These are phyloP conservation scores for Pythium brassicae DNA, from an alignment of 352 stramenopile species.

Conservation along the genomic window DNA sequence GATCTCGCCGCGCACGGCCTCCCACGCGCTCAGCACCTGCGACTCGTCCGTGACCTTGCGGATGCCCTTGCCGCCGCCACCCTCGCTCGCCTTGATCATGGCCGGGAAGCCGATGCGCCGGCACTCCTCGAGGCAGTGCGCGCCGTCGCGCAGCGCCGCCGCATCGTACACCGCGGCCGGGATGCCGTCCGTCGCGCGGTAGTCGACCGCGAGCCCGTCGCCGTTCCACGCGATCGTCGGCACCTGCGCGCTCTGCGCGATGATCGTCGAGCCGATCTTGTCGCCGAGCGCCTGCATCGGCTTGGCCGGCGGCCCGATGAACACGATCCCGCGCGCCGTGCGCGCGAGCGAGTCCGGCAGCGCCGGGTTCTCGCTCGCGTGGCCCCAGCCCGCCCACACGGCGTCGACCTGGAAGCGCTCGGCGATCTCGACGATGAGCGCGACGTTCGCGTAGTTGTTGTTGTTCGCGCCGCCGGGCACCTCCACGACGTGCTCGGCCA, in stretches of 20 bases:
- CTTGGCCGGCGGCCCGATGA: constrained; percentile 97
- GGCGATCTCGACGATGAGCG: constrained; percentile 97
- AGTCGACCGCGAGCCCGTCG: constrained; percentile 91
- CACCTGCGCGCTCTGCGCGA: constrained; percentile 98
- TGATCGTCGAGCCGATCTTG: constrained; percentile 99
- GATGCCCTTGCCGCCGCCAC: constrained; percentile 99
- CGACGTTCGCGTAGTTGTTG: constrained; percentile 99
- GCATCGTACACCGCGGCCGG: constrained; percentile 92
- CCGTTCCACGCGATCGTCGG: constrained; percentile 99
- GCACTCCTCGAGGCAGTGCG: constrained; percentile 92
- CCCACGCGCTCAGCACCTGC: constrained; percentile 93
- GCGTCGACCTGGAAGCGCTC: constrained; percentile 95
- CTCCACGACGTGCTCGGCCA: constrained; percentile 99
- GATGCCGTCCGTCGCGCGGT: constrained; percentile 84
- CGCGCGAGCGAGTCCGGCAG: constrained; percentile 94
- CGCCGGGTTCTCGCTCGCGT: constrained; percentile 98
- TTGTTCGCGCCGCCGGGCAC: constrained; percentile 99
- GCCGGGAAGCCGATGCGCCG: constrained; percentile 97
- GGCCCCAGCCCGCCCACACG: constrained; percentile 98
- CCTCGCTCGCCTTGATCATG: constrained; percentile 99
- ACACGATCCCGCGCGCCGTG: constrained; percentile 93
- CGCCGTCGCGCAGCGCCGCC: constrained; percentile 90
- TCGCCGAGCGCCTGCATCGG: constrained; percentile 99
- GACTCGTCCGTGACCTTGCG: constrained; percentile 90
- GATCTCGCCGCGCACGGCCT: constrained; percentile 97